Evolutionary conservation across 139 green algal genomes (phyloP), one percentile per base, ranked within the genome.

Genomic region (Tetraselmis striata): DNA sequence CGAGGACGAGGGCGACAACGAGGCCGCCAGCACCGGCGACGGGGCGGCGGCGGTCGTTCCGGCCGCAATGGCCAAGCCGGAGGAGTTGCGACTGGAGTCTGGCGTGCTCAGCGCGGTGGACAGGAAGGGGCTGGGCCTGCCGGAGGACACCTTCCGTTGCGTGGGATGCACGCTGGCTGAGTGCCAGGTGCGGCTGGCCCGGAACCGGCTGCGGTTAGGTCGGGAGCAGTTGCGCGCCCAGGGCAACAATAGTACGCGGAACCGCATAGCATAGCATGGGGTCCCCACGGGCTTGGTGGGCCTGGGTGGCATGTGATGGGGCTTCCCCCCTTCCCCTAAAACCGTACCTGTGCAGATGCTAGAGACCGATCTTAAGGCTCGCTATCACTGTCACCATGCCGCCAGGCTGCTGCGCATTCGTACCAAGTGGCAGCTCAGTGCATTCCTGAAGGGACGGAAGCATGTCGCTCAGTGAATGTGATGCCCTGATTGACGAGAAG

Each of bases 141-240:
- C 87, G 0, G 80, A 80, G 1, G 93, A 96, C 29, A 85, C 91
- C 0, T 97, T 92, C 79, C 86, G 90, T 0, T 97, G 94, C 84
- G 84, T 88, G 27, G 92, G 93, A 30, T 97, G 94, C 86, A 91
- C 83, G 0, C 78, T 83, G 76, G 30, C 83, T 0, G 93, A 89
- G n/a, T 97, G 94, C 83, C 88, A 93, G 90, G 90, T 92, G 31
- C 45, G 85, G 2, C 23, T 5, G 11, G 11, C 45, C 45, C 45
- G 45, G 45, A 67, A 67, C 11, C 45, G 5, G 11, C 45, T 67
- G 11, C 45, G 5, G 11, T 67, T 67, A 18, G 5, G 18, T 67
- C 11, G 45, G n/a, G n/a, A n/a, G n/a, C n/a, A n/a, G n/a, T n/a
- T n/a, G n/a, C n/a, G n/a, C n/a, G n/a, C n/a, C n/a, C n/a, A n/a